phyloP scores from a whole-genome alignment of 108 stramenopile genomes.

The Nannochloropsis salina region DNA sequence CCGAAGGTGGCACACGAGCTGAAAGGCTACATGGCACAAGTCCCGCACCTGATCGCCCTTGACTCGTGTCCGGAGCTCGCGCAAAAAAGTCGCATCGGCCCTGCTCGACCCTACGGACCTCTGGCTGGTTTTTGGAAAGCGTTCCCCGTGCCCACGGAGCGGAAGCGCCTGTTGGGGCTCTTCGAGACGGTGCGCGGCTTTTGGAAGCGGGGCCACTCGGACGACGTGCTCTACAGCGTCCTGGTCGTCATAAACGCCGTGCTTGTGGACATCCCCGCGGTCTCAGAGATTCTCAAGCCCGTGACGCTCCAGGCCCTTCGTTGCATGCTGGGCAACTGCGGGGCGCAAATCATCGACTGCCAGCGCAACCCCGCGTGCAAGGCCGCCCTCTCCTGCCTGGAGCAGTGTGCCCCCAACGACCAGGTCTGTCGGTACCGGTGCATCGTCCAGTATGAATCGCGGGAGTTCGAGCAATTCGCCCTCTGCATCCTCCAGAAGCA shows the following conservation, averaged over 20 bases:
- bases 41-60: background rate
- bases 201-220: conserved; percentile 38
- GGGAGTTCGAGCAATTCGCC: conserved; percentile 71
- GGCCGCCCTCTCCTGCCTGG: conserved; percentile 50
- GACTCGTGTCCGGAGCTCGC: background rate
- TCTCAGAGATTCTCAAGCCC: conserved; percentile 31
- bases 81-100: background rate
- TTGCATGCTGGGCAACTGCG: conserved; percentile 52
- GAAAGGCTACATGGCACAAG: background rate
- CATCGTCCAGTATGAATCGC: conserved; percentile 84
- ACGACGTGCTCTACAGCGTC: conserved; percentile 35
- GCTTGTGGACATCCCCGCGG: conserved; percentile 30
- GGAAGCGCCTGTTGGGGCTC: conserved; percentile 18
- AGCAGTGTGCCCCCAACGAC: conserved; percentile 46
- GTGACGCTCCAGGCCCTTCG: conserved; percentile 25
- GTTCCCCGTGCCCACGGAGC: background rate
- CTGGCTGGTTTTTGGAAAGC: conserved; percentile 11
- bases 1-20: background rate
- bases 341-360: conserved; percentile 49
- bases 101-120: conserved; percentile 2
- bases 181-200: conserved; percentile 31
- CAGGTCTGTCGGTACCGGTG: conserved; percentile 77
- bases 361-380: conserved; percentile 46
- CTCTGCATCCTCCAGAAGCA: conserved; percentile 85
- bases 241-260: conserved; percentile 36